Evolutionary conservation across 331 rosid genomes (phyloP).

Genomic region (Pyrus hybrid): DNA sequence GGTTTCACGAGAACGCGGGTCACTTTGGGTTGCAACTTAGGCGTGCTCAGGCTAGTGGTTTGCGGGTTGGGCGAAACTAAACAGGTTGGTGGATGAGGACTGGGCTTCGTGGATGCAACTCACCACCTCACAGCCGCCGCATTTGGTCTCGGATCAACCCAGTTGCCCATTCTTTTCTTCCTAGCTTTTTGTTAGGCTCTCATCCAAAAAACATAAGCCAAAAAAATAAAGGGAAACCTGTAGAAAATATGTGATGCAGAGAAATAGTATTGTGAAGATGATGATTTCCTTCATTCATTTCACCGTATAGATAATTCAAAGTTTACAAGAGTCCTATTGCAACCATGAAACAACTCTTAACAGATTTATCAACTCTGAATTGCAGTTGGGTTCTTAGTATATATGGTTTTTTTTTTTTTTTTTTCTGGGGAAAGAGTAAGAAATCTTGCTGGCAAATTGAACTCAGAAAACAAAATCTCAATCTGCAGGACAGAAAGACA

Average conservation of each 20-base stretch:
- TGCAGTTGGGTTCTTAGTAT: no score
- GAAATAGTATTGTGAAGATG: background rate
- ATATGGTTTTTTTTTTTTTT: no score
- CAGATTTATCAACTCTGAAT: background rate
- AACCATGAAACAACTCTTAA: background rate
- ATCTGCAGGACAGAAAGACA: no score
- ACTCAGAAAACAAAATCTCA: no score
- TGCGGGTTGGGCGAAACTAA: no score
- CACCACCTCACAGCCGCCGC: background rate
- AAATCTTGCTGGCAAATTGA: no score
- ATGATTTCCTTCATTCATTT: background rate
- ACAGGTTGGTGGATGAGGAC: background rate
- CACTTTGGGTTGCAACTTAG: background rate
- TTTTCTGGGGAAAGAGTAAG: no score
- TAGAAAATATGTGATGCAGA: background rate
- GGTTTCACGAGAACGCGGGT: background rate
- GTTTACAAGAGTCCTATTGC: background rate
- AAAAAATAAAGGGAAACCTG: no score
- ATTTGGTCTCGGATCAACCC: background rate
- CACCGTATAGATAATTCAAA: no score
- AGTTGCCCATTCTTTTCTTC: no score
- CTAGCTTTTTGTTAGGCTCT: no score
- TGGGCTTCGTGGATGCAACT: background rate
- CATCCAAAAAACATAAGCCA: no score
- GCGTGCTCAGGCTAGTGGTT: background rate